Base-by-base conservation (phyloP, 2,329 filamentous ascomycete genomes). In the Coleophoma eucalyptorum region DNA sequence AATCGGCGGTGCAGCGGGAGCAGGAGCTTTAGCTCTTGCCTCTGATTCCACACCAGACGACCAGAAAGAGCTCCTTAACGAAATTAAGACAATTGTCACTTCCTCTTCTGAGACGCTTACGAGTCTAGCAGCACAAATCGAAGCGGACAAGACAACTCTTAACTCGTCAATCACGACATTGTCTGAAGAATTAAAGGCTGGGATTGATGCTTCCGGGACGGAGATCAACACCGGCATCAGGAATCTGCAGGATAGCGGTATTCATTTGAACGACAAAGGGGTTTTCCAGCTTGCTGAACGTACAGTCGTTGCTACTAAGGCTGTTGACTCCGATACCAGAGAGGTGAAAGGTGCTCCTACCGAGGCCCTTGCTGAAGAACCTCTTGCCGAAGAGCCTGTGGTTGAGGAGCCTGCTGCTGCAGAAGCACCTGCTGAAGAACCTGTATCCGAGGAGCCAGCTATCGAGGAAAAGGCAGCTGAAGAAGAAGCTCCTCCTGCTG, bases 111-210 rank as follows among this genome's bases (percentile, higher is more conserved):
- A 49, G 13, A 49, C 53, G 4, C 34, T 59, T 2, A 48, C 44
- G 3, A 51, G 50, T 5, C 52, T 61, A 10, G 43, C 40, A 15
- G 46, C 51, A 12, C 59, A 63, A 43, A 52, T 63, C 5, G 61
- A 61, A 7, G 58, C 60, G 33, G 61, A 61, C 35, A 55, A 61
- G 26, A 61, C 56, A 3, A 61, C 59, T 1, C 46, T 58, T n/a
- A 42, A 48, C 2, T 56, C 59, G 3, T 54, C 56, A 2, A 41
- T 62, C 13, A 46, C 52, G 3, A 41, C 15, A 12, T 33, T 62
- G 12, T 46, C 49, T 34, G 42, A 41, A 1, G 49, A 54, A 19
- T 42, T 60, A 0, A 51, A 52, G 20, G 41, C 55, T 18, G 52
- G 58, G 20, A 31, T 58, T 1, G 40, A 43, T 5, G 33, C 43